Conservation (phyloP, 768 basidiomycete genomes). For the Sistotremastrum niveocremeum region DNA sequence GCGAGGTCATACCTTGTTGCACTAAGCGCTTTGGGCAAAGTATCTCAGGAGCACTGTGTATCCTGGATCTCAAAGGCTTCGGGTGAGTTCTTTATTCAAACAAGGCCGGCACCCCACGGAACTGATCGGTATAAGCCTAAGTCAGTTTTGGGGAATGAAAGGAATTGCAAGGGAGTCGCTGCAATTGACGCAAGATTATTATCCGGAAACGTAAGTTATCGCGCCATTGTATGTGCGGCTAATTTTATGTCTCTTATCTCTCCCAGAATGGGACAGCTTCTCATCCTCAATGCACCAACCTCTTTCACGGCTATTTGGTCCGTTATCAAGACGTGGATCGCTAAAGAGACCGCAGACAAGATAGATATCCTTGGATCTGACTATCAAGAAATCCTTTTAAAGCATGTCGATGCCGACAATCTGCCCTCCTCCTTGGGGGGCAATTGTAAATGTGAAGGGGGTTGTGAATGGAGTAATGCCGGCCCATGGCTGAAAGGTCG, state of each 20-base stretch:
- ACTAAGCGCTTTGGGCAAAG: constrained; percentile 35
- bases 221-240: no score
- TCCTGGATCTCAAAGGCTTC: constrained; percentile 61
- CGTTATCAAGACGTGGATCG: constrained; percentile 55
- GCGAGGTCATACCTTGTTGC: constrained; percentile 57
- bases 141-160: constrained; percentile 69
- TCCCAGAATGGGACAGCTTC: constrained; percentile 46
- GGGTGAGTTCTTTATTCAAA: constrained; percentile 27
- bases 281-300: constrained; percentile 58
- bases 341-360: constrained; percentile 58
- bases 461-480: constrained; percentile 47
- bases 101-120: no score
- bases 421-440: constrained; percentile 52
- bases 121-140: constrained; percentile 25
- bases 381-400: constrained; percentile 42
- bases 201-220: constrained; percentile 38
- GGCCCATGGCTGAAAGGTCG: constrained; percentile 60
- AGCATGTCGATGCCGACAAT: constrained; percentile 48
- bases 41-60: constrained; percentile 42
- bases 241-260: no score
- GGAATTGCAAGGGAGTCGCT: constrained; percentile 44
- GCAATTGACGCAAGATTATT: constrained; percentile 69
- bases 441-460: constrained; percentile 47
- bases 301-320: constrained; percentile 66
- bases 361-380: constrained; percentile 51